These are phyloP conservation scores for Biscogniauxia sp. DNA, from an alignment of 2,329 filamentous ascomycete genomes.

Conservation along the genomic window DNA sequence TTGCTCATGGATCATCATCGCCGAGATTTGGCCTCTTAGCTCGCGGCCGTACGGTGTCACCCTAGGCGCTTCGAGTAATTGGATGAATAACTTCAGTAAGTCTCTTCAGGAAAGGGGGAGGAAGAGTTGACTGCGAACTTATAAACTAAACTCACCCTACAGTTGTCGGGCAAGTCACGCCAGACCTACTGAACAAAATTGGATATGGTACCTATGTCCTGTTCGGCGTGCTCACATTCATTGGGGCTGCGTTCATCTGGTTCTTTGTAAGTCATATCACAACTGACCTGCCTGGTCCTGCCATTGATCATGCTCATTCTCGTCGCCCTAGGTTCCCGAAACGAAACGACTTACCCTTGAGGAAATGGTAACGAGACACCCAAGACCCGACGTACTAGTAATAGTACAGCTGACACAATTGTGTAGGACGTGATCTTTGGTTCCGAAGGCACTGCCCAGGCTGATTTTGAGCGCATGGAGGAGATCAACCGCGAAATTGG, in stretches of 20 bases:
- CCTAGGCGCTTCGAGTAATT: slow-evolving; percentile 64
- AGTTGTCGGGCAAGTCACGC: slow-evolving; percentile 67
- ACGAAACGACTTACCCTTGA: slow-evolving; percentile 63
- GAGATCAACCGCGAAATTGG: slow-evolving; percentile 71
- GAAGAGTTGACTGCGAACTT: neutral
- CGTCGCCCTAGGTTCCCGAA: slow-evolving; percentile 43
- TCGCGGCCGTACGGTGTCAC: slow-evolving; percentile 69
- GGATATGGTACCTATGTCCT: slow-evolving; percentile 71
- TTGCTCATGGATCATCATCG: slow-evolving; percentile 71
- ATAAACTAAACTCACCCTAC: slow-evolving; percentile 39
- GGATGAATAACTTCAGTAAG: slow-evolving; percentile 53
- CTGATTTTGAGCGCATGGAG: slow-evolving; percentile 69
- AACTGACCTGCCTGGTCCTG: neutral
- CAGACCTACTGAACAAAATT: slow-evolving; percentile 63
- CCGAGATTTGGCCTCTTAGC: slow-evolving; percentile 72
- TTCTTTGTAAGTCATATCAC: slow-evolving; percentile 46
- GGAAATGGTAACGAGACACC: slow-evolving; percentile 49
- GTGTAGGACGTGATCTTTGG: slow-evolving; percentile 64
- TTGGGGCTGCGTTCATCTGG: slow-evolving; percentile 61
- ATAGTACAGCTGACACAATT: neutral
- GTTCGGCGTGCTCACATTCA: slow-evolving; percentile 62
- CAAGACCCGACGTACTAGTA: neutral
- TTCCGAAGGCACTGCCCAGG: slow-evolving; percentile 62
- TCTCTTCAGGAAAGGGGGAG: neutral
- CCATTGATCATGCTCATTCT: neutral